Percentiles rank a stretch among this genome's conserved stretches.
Evolutionary conservation across 306 rosid species (phyloP).

Genomic region (Mimosa pudica): DNA sequence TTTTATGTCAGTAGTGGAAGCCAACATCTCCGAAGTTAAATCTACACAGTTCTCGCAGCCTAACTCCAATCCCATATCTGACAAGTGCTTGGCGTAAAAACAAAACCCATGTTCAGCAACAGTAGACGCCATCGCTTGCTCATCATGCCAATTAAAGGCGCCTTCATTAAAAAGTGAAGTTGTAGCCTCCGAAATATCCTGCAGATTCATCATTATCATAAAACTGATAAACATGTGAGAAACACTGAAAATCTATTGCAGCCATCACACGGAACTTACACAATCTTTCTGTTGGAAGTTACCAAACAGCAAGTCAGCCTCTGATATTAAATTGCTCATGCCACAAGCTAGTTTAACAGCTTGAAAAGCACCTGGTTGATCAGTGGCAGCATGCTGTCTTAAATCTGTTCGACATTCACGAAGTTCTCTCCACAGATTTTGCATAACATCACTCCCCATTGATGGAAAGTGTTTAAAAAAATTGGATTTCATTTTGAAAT

Average conservation of each 20-base stretch:
- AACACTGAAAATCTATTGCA: conserved; percentile 7
- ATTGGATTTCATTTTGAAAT: conserved; percentile 38
- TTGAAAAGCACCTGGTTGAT: conserved; percentile 49
- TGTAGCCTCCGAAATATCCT: conserved; percentile 68
- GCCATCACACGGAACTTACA: conserved; percentile 50
- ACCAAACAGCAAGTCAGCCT: conserved; percentile 62
- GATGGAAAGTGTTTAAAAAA: conserved; percentile 42
- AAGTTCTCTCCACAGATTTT: conserved; percentile 66
- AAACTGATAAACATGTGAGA: conserved; percentile 13
- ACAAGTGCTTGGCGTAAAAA: conserved; percentile 56
- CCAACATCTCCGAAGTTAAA: conserved; percentile 65
- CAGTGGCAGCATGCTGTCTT: conserved; percentile 52
- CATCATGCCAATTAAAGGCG: conserved; percentile 54
- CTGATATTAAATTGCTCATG: conserved; percentile 72
- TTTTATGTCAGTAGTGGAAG: conserved; percentile 52
- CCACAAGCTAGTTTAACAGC: conserved; percentile 59
- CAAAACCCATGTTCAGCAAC: conserved; percentile 81
- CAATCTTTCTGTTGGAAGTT: conserved; percentile 46
- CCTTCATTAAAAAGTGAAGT: conserved; percentile 52
- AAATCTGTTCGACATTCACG: conserved; percentile 52
- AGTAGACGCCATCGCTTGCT: conserved; percentile 68
- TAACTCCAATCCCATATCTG: conserved; percentile 51
- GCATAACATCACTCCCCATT: conserved; percentile 45
- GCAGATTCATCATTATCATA: conserved; percentile 42
- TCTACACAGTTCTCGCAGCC: conserved; percentile 51